phyloP scores from a whole-genome alignment of 2,329 filamentous ascomycete genomes.

The Fusarium virguliforme region DNA sequence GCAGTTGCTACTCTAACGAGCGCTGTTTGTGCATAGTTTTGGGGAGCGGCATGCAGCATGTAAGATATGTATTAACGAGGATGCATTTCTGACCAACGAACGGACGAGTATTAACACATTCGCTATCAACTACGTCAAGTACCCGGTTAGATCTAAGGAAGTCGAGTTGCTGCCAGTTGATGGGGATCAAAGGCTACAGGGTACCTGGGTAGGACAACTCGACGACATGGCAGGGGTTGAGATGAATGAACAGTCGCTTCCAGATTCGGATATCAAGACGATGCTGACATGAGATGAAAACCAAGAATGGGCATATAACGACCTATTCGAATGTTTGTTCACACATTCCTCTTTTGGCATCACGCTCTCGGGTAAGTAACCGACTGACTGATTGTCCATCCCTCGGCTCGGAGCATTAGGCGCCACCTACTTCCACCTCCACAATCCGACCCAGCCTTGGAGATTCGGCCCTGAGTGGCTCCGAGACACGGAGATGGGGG shows the following conservation, averaged over 20 bases:
- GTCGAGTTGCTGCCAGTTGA: not conserved
- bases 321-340: too few relatives aligned
- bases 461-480: constrained; percentile 11
- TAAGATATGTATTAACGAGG: not conserved
- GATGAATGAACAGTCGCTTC: not conserved
- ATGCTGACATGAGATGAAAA: not conserved
- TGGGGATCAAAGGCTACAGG: not conserved
- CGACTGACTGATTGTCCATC: constrained; percentile 1
- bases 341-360: not conserved
- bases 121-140: not conserved
- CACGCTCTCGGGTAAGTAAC: not conserved
- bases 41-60: not conserved
- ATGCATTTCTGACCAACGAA: not conserved
- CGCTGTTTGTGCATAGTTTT: constrained; percentile 3
- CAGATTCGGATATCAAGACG: too few relatives aligned
- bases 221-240: not conserved
- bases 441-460: constrained; percentile 14
- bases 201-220: not conserved
- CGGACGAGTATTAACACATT: not conserved
- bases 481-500: constrained; percentile 20
- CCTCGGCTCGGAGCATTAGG: constrained; percentile 14
- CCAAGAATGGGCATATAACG: not conserved
- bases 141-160: not conserved
- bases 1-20: not conserved
- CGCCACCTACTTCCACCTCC: constrained; percentile 9